These are phyloP conservation scores for Nitzschia inconspicua DNA, from an alignment of 108 stramenopile species.

Conservation along the genomic window DNA sequence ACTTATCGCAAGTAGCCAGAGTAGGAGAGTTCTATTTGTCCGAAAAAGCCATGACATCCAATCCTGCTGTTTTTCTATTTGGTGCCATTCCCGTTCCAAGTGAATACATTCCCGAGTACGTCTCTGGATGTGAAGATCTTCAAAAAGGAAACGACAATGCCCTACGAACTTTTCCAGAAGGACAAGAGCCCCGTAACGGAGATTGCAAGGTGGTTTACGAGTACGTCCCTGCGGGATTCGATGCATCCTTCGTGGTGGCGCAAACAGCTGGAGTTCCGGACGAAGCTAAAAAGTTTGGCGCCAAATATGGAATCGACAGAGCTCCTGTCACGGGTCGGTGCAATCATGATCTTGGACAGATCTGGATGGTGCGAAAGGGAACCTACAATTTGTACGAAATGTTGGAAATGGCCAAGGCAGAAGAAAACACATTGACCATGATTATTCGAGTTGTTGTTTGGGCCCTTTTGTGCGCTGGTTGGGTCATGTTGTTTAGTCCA, in stretches of 20 bases:
- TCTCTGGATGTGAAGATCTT: constrained; percentile 33
- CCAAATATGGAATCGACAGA: constrained; percentile 23
- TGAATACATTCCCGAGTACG: constrained; percentile 34
- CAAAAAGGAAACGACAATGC: constrained; percentile 38
- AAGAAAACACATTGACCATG: constrained; percentile 14
- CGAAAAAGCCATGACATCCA: constrained; percentile 26
- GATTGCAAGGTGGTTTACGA: constrained; percentile 50
- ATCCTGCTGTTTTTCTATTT: constrained; percentile 33
- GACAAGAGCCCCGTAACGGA: constrained; percentile 41
- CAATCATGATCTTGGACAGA: constrained; percentile 41
- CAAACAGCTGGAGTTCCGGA: constrained; percentile 35
- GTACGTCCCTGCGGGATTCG: constrained; percentile 42
- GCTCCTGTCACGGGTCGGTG: constrained; percentile 30
- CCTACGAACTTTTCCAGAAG: constrained; percentile 40
- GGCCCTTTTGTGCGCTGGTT: constrained; percentile 33
- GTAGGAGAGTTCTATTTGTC: constrained; percentile 45
- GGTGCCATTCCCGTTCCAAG: constrained; percentile 37
- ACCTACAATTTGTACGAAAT: constrained; percentile 38
- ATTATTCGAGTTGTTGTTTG: constrained; percentile 9
- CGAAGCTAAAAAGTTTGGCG: constrained; percentile 40
- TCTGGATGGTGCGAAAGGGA: constrained; percentile 54
- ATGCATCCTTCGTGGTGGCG: constrained; percentile 48
- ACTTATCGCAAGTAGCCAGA: constrained; percentile 29
- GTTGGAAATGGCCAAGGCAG: constrained; percentile 47
- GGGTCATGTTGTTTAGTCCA: constrained; percentile 47